phyloP scores from a whole-genome alignment of 129 eudicot species.

The Escallonia rubra region DNA sequence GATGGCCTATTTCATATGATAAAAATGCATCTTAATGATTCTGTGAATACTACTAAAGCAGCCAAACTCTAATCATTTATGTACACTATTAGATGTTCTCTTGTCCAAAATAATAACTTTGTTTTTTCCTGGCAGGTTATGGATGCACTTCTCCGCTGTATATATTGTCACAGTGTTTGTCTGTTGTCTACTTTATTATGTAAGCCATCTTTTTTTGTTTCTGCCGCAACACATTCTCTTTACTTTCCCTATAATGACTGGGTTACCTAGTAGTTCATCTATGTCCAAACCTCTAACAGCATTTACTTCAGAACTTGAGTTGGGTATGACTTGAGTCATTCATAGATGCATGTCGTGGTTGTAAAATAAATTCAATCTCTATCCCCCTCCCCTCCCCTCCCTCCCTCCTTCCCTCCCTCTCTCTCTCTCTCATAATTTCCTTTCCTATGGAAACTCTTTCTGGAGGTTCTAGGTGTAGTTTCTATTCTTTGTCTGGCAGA shows the following conservation, averaged over 20 bases:
- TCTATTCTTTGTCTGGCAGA: too few relatives aligned
- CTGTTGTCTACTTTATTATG: conserved; percentile 56
- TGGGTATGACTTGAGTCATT: neutral
- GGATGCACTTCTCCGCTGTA: conserved; percentile 62
- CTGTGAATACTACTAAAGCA: neutral
- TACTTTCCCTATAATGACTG: neutral
- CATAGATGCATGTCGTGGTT: neutral
- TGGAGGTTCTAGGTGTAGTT: too few relatives aligned
- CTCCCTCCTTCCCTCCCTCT: too few relatives aligned
- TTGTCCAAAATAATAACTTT: neutral
- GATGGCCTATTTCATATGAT: neutral
- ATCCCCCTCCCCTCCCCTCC: too few relatives aligned
- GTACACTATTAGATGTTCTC: neutral
- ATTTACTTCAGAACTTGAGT: neutral
- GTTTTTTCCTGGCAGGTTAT: conserved; percentile 44
- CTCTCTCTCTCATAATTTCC: too few relatives aligned
- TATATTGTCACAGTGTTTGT: conserved; percentile 41
- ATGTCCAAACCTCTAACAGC: neutral
- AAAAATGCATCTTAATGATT: neutral
- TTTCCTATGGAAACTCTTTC: too few relatives aligned
- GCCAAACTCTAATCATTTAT: neutral
- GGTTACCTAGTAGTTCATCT: neutral
- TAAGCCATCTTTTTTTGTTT: conserved; percentile 18
- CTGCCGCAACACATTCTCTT: neutral
- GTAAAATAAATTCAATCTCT: neutral